These are phyloP conservation scores for Epichloe sp. DNA, from an alignment of 2,329 filamentous ascomycete species.

Conservation along the genomic window DNA sequence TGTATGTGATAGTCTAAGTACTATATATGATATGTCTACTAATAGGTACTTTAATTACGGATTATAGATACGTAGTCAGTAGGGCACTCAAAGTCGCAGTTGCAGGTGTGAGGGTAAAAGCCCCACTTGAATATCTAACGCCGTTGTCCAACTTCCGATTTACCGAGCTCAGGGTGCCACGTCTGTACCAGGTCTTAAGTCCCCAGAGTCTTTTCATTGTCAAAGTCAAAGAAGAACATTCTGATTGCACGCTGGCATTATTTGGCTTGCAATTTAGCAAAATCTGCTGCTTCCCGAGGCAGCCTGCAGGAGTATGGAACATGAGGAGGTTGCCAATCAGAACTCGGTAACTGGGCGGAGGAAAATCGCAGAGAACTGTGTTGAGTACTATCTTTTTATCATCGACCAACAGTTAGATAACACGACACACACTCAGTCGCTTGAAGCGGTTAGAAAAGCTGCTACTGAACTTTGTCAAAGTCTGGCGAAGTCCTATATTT, in stretches of 20 bases:
- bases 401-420: conserved; percentile 42
- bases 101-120: too few species aligned
- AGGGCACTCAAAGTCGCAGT: too few species aligned
- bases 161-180: too few species aligned
- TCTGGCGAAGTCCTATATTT: conserved; percentile 77
- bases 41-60: too few species aligned
- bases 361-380: conserved; percentile 62
- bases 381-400: conserved; percentile 73
- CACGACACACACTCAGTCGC: conserved; percentile 44
- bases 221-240: neutral
- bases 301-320: neutral
- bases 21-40: too few species aligned
- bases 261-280: neutral
- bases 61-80: too few species aligned
- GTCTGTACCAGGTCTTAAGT: too few species aligned
- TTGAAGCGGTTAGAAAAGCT: conserved; percentile 61
- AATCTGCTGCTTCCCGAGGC: neutral
- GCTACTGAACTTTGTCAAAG: conserved; percentile 48
- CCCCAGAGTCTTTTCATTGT: too few species aligned
- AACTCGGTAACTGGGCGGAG: neutral
- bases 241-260: neutral
- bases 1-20: too few species aligned
- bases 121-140: too few species aligned
- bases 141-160: too few species aligned
- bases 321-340: neutral